These are phyloP conservation scores for Magnusiomyces ingens DNA, from an alignment of 1,139 yeast species.

Conservation along the genomic window DNA sequence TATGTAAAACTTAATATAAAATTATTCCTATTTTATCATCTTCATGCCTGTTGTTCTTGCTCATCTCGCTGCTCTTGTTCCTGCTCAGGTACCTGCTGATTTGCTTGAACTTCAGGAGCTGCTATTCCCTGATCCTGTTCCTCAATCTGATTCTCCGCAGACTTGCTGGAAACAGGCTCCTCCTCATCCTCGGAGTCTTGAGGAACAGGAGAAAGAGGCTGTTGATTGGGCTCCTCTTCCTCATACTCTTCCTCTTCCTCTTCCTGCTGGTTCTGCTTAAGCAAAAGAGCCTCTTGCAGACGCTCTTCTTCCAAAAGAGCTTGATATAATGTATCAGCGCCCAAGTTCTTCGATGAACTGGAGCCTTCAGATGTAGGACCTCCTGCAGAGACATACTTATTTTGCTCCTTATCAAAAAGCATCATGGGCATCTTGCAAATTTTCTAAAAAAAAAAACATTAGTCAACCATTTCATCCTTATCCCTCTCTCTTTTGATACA, in stretches of 20 bases:
- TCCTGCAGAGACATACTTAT: neutral
- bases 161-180: no score
- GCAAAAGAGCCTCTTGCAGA: no score
- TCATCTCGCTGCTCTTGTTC: neutral
- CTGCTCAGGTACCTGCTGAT: neutral
- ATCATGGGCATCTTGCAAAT: neutral
- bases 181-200: no score
- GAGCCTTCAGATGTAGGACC: neutral
- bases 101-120: neutral
- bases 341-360: no score
- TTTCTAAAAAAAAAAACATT: neutral
- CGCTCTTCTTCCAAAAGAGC: no score
- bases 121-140: neutral
- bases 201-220: no score
- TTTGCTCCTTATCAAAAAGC: neutral
- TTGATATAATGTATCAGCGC: no score
- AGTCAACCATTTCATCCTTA: neutral
- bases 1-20: no score
- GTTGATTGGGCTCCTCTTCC: no score
- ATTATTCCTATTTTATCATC: neutral
- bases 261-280: no score
- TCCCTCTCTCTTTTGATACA: neutral
- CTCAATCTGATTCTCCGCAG: neutral
- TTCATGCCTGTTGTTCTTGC: neutral
- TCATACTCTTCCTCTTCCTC: no score